Base-by-base conservation (phyloP, 441 rosid genomes). In the Pelargonium fulgidum region DNA sequence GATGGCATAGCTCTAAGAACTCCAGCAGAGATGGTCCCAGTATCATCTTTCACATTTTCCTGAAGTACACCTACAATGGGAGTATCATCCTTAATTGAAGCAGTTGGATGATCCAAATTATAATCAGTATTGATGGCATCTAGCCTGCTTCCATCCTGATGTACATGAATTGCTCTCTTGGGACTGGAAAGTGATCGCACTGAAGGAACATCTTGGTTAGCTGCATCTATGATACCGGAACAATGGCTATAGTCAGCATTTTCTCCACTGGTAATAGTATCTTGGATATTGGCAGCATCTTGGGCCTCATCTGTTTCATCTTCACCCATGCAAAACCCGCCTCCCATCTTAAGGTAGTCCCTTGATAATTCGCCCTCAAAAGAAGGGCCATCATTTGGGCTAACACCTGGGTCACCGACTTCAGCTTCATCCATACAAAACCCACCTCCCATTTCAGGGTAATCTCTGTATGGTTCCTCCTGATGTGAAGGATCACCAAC, bases 251-350 rank as follows among this genome's bases (percentile, higher is more conserved):
- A 48, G 12, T 77, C 80, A 24, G 67, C 48, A 4, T 62, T 24
- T 70, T 59, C 75, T 14, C 14, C 17, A 2, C 19, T 52, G 48
- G 66, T 54, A 42, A 64, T 62, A 13, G 39, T 41, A 16, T 8
- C 62, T 6, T 67, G 62, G 54, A 47, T 66, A 39, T 42, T 20
- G 47, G 65, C 72, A 61, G 67, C 73, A 52, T 73, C 78, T 68
- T 72, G 67, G 48, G 81, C 72, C 63, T 77, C 44, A 0, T 8
- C 61, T 16, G 45, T 72, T 48, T 82, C 87, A 22, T 65, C 80
- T 77, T 85, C 96, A 13, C 82, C 86, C 22, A 74, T 66, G 70
- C 92, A 91, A 77, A 89, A 91, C 41, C 96, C 96, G 0, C 93
- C 92, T 65, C 96, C 99, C 11, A 73, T 67, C 73, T 66, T 68